These are phyloP conservation scores for Microdochium trichocladiopsis DNA, from an alignment of 2,329 filamentous ascomycete genomes.

Conservation along the genomic window DNA sequence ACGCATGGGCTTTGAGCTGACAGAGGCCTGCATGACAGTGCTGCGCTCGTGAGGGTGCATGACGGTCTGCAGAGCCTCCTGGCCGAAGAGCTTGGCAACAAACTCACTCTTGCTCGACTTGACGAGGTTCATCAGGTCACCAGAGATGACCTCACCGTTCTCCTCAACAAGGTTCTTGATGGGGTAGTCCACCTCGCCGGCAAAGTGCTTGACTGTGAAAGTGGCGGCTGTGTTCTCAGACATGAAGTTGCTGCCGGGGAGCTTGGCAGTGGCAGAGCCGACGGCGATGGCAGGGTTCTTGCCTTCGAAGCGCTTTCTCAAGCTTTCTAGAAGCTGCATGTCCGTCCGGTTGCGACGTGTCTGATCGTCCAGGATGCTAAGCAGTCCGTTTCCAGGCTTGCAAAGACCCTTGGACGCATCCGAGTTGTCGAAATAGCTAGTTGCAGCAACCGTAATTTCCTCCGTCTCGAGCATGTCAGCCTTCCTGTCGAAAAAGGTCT, in stretches of 20 bases:
- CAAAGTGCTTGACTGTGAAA: constrained; percentile 93
- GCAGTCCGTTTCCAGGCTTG: constrained; percentile 84
- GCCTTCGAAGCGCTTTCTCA: constrained; percentile 87
- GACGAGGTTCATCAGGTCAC: constrained; percentile 91
- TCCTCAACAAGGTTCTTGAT: constrained; percentile 84
- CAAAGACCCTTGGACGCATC: constrained; percentile 88
- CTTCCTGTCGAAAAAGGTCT: constrained; percentile 93
- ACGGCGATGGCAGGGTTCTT: constrained; percentile 89
- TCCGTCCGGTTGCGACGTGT: constrained; percentile 85
- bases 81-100: constrained; percentile 85
- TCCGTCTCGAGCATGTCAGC: constrained; percentile 91
- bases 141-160: constrained; percentile 93
- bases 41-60: constrained; percentile 87
- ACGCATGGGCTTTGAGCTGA: constrained; percentile 90
- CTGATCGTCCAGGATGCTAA: constrained; percentile 95
- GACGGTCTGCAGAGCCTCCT: constrained; percentile 86
- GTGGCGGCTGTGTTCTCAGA: constrained; percentile 73
- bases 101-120: constrained; percentile 84
- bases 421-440: constrained; percentile 96
- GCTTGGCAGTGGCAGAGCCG: constrained; percentile 63
- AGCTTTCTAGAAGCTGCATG: constrained; percentile 80
- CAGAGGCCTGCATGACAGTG: constrained; percentile 90
- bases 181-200: constrained; percentile 92
- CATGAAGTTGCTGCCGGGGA: constrained; percentile 84
- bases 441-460: constrained; percentile 82